These are phyloP conservation scores for Lactarius quietus DNA, from an alignment of 768 basidiomycete genomes.

Conservation along the genomic window DNA sequence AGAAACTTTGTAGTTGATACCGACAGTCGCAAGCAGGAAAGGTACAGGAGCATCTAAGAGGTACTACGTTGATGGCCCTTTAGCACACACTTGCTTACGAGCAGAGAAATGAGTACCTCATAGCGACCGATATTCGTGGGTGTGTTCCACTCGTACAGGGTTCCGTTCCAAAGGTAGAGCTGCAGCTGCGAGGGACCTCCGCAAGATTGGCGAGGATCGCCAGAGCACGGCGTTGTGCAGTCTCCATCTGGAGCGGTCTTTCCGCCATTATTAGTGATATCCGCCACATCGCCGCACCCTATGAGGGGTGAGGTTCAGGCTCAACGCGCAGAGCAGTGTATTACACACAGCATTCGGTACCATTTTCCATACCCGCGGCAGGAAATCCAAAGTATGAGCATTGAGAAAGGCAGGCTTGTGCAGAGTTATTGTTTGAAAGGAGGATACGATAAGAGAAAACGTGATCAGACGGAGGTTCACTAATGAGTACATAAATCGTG, in stretches of 20 bases:
- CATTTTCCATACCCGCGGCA: conserved; percentile 66
- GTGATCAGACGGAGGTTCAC: conserved; percentile 45
- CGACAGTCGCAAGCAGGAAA: conserved; percentile 70
- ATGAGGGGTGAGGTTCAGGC: not conserved
- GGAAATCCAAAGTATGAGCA: conserved; percentile 71
- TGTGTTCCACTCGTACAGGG: conserved; percentile 58
- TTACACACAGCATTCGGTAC: conserved; percentile 67
- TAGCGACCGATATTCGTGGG: conserved; percentile 65
- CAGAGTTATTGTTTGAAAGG: conserved; percentile 59
- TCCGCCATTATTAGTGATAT: conserved; percentile 42
- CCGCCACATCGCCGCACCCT: conserved; percentile 70
- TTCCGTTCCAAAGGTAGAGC: conserved; percentile 35
- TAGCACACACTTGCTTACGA: not conserved
- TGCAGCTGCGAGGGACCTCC: conserved; percentile 53
- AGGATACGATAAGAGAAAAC: conserved; percentile 61
- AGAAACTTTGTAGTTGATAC: conserved; percentile 76
- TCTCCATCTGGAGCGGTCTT: conserved; percentile 35
- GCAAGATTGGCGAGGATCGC: conserved; percentile 68
- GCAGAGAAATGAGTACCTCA: conserved; percentile 45
- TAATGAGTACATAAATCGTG: conserved; percentile 28
- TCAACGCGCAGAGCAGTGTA: not conserved
- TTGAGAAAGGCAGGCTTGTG: conserved; percentile 59
- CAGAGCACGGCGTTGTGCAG: conserved; percentile 57
- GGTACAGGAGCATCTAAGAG: conserved; percentile 59
- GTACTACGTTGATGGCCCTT: conserved; percentile 33